These are phyloP conservation scores for Entomortierella lignicola DNA, from an alignment of 192 early-diverging fungal genomes.

Conservation along the genomic window DNA sequence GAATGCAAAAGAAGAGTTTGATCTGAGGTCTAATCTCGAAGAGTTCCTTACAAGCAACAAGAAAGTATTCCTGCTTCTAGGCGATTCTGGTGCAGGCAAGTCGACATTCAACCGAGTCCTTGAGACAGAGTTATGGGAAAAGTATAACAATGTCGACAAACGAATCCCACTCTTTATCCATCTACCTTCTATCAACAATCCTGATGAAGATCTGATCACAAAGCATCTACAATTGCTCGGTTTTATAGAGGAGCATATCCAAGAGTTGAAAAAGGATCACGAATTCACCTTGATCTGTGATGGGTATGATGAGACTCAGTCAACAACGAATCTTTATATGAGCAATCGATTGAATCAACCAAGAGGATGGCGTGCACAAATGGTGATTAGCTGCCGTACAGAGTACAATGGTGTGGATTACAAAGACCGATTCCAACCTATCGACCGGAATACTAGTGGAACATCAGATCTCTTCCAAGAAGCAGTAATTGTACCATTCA, in stretches of 20 bases:
- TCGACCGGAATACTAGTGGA: not conserved
- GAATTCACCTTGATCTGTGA: constrained; percentile 9
- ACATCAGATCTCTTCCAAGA: constrained; percentile 1
- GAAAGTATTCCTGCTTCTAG: too few relatives aligned
- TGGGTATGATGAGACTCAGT: constrained; percentile 11
- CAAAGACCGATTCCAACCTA: not conserved
- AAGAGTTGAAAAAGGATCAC: not conserved
- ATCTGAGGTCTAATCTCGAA: too few relatives aligned
- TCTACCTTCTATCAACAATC: too few relatives aligned
- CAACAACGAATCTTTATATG: not conserved
- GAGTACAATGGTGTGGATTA: constrained; percentile 1
- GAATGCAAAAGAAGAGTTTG: too few relatives aligned
- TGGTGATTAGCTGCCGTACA: constrained; percentile 11
- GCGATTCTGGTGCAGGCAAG: too few relatives aligned
- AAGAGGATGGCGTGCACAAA: not conserved
- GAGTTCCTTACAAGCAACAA: too few relatives aligned
- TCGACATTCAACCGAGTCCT: too few relatives aligned
- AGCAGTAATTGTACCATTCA: not conserved
- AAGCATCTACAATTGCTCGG: not conserved
- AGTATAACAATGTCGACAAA: too few relatives aligned
- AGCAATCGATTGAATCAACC: not conserved
- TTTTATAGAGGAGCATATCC: constrained; percentile 4
- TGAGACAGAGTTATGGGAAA: too few relatives aligned
- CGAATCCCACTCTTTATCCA: too few relatives aligned
- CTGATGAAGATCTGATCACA: constrained; percentile 5